Percentiles rank a stretch among this genome's conserved stretches.
Conservation (phyloP, 2,329 filamentous ascomycete genomes). For the Paramyrothecium roridum region DNA sequence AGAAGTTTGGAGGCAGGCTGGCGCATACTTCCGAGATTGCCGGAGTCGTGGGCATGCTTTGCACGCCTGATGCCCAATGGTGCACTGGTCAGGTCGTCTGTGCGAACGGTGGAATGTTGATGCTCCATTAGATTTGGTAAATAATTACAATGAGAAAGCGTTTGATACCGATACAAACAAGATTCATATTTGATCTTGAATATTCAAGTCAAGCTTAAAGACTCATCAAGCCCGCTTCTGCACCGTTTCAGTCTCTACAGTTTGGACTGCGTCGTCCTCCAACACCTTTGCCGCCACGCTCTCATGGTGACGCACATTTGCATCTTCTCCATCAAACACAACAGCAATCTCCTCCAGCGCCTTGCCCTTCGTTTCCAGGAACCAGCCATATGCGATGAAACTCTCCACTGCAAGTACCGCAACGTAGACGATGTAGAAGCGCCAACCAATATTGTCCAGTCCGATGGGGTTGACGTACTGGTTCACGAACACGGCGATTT, state of each 20-base stretch:
- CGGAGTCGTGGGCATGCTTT: conserved; percentile 7
- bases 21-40: conserved; percentile 15
- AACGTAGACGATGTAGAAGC: conserved; percentile 57
- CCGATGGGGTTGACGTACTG: conserved; percentile 49
- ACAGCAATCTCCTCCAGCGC: conserved; percentile 55
- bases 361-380: conserved; percentile 48
- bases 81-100: conserved; percentile 3
- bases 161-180: too few species aligned
- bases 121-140: conserved; percentile 6
- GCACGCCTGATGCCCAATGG: conserved; percentile 4
- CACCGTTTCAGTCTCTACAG: neutral
- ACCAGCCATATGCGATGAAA: conserved; percentile 37
- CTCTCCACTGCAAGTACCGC: conserved; percentile 42
- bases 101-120: conserved; percentile 7
- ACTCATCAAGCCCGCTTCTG: too few species aligned
- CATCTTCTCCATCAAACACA: conserved; percentile 35
- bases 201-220: too few species aligned
- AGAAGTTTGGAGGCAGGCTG: conserved; percentile 12
- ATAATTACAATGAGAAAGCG: conserved; percentile 4
- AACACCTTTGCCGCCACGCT: neutral
- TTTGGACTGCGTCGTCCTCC: neutral
- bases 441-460: conserved; percentile 45
- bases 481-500: conserved; percentile 25
- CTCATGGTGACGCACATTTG: neutral
- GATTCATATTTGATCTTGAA: too few species aligned